phyloP scores from a whole-genome alignment of 805 yeast genomes.

The Wickerhamomyces queroliae region DNA sequence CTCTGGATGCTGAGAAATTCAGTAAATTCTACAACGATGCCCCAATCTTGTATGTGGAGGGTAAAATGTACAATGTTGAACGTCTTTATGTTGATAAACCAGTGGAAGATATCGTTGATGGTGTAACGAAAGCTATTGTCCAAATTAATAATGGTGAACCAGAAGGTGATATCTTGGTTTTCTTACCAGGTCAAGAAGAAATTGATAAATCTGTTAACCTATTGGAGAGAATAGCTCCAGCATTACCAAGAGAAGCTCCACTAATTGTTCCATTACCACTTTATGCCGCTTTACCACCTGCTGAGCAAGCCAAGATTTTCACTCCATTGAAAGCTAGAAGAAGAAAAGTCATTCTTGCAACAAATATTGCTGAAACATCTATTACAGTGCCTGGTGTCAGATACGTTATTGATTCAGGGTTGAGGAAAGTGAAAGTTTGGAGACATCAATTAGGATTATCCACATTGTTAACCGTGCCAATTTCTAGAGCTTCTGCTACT shows the following conservation, averaged over 20 bases:
- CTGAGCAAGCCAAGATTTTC: conserved; percentile 78
- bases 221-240: conserved; percentile 54
- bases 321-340: conserved; percentile 53
- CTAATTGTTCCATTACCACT: conserved; percentile 72
- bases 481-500: conserved; percentile 89
- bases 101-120: conserved; percentile 79
- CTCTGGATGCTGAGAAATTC: conserved; percentile 86
- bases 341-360: conserved; percentile 84
- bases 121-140: conserved; percentile 63
- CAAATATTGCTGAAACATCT: conserved; percentile 97
- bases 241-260: conserved; percentile 72
- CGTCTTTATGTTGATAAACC: conserved; percentile 58
- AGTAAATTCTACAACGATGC: conserved; percentile 72
- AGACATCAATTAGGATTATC: conserved; percentile 88
- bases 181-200: conserved; percentile 95
- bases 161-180: conserved; percentile 87
- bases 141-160: conserved; percentile 73
- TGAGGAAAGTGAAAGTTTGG: conserved; percentile 93
- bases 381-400: conserved; percentile 92
- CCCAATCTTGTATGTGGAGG: conserved; percentile 84
- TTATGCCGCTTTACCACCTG: conserved; percentile 90
- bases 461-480: conserved; percentile 86
- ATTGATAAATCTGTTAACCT: conserved; percentile 77
- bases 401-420: conserved; percentile 89
- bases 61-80: conserved; percentile 82